A percentile compares a stretch with the other conserved stretches of the same genome.
phyloP scores from a whole-genome alignment of 176 grass and related monocot species.

The Luzula sylvatica region DNA sequence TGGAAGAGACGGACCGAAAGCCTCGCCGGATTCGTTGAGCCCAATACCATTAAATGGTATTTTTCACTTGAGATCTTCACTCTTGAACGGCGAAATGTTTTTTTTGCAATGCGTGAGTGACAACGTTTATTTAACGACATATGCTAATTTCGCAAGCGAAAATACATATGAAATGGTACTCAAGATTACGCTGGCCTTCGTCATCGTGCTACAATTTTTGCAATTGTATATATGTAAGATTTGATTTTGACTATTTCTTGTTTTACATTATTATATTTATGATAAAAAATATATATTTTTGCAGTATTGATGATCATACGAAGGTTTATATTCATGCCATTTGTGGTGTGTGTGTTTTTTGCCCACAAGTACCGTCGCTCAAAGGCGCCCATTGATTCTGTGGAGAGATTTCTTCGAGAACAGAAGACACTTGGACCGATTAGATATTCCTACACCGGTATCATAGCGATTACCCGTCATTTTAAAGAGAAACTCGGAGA shows the following conservation, averaged over 20 bases:
- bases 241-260: too few species aligned
- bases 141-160: background rate
- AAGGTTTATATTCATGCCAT: slow-evolving; percentile 11
- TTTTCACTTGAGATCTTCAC: slow-evolving; percentile 3
- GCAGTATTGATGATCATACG: background rate
- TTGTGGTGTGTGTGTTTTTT: slow-evolving; percentile 13
- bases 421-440: slow-evolving; percentile 17
- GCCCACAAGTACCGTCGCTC: slow-evolving; percentile 27
- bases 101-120: slow-evolving; percentile 12
- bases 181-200: background rate
- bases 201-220: slow-evolving; percentile 1
- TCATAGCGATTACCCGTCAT: slow-evolving; percentile 40
- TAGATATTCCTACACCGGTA: slow-evolving; percentile 30
- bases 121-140: background rate
- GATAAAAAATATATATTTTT: background rate
- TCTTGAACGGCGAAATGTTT: background rate
- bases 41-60: too few species aligned
- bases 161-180: background rate
- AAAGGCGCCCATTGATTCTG: slow-evolving; percentile 6
- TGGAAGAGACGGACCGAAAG: background rate
- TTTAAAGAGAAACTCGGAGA: slow-evolving; percentile 40
- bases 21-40: too few species aligned
- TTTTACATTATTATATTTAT: too few species aligned
- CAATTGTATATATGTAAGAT: too few species aligned
- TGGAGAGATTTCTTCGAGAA: slow-evolving; percentile 29